Evolutionary conservation across 176 grass and related monocot genomes (phyloP).

Genomic region (Cenchrus americanus): DNA sequence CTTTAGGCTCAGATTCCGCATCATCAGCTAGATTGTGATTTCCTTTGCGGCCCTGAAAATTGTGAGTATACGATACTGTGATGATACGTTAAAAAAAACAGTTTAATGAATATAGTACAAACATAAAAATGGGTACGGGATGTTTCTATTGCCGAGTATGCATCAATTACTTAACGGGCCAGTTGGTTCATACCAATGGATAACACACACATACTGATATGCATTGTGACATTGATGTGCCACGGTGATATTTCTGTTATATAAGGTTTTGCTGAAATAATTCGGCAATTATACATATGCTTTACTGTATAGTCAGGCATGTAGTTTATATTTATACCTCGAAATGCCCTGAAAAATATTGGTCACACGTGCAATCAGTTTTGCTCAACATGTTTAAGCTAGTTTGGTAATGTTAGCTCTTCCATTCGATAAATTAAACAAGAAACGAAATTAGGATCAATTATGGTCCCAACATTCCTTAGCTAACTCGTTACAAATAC

Average conservation of each 20-base stretch:
- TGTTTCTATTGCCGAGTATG: background rate
- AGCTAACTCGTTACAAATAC: background rate
- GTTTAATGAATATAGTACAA: background rate
- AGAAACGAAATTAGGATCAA: background rate
- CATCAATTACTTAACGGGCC: background rate
- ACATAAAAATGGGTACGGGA: background rate
- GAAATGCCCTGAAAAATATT: background rate
- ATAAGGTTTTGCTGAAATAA: background rate
- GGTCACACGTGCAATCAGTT: background rate
- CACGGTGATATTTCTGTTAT: background rate
- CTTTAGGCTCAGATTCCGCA: constrained; percentile 17
- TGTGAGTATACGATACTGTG: background rate
- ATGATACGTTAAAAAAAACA: background rate
- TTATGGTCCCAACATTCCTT: background rate
- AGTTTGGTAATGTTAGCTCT: background rate
- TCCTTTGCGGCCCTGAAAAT: constrained; percentile 62
- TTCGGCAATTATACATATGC: background rate
- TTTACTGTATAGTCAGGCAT: background rate
- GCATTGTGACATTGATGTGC: background rate
- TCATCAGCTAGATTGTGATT: constrained; percentile 40
- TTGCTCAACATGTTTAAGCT: background rate
- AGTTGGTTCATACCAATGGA: background rate
- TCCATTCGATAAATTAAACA: background rate
- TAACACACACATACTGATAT: background rate
- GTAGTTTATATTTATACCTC: background rate